phyloP scores from a whole-genome alignment of 805 yeast genomes.

The Torulaspora gathmanii region DNA sequence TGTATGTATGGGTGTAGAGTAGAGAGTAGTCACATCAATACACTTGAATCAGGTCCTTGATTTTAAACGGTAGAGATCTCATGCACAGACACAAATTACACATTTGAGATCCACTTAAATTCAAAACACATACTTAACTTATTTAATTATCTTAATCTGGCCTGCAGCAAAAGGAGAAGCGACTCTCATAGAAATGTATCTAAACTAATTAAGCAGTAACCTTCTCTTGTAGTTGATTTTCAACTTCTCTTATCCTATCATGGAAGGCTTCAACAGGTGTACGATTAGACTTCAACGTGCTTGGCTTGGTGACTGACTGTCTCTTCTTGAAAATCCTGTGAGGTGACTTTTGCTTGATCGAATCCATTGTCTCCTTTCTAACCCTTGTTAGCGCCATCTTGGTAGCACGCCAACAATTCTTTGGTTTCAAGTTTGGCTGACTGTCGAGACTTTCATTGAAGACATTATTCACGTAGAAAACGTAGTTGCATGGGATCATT shows the following conservation, averaged over 20 bases:
- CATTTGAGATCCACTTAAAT: background rate
- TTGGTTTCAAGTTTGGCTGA: conserved; percentile 36
- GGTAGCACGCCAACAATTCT: conserved; percentile 33
- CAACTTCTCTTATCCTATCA: conserved; percentile 11
- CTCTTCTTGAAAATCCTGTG: conserved; percentile 9
- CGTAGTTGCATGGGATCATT: conserved; percentile 36
- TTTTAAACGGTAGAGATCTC: no score
- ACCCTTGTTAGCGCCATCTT: conserved; percentile 33
- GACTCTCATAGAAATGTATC: background rate
- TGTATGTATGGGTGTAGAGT: background rate
- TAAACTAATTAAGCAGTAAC: conserved; percentile 5
- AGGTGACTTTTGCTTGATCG: conserved; percentile 16
- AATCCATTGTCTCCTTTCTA: conserved; percentile 29
- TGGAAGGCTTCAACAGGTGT: conserved; percentile 7
- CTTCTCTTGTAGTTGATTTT: conserved; percentile 9
- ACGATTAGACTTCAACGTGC: background rate
- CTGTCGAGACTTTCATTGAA: conserved; percentile 40
- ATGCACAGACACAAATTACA: no score
- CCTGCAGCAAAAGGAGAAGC: background rate
- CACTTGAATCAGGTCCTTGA: no score
- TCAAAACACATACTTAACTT: background rate
- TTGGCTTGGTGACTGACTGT: background rate
- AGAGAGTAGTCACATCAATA: background rate
- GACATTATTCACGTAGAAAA: conserved; percentile 37
- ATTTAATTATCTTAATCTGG: conserved; percentile 1